These are phyloP conservation scores for Pseudodiploospora longispora DNA, from an alignment of 2,329 filamentous ascomycete genomes.

Conservation along the genomic window DNA sequence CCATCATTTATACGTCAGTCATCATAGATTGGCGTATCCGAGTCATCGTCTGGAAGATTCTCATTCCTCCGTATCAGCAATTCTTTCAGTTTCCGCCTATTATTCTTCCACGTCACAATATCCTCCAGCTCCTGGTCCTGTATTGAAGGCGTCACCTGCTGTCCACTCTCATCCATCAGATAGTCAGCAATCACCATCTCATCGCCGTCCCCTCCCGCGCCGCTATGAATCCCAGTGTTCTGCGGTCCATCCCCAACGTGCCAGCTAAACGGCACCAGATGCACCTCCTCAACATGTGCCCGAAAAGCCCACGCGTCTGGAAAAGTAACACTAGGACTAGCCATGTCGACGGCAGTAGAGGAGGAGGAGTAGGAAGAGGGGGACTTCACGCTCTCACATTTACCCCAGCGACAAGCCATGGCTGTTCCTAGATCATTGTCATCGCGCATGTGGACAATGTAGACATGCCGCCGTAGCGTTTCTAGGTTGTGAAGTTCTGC, in stretches of 20 bases:
- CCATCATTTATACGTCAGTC: too few relatives aligned
- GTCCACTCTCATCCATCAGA: slow-evolving; percentile 42
- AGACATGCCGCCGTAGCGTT: slow-evolving; percentile 47
- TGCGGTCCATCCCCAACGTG: slow-evolving; percentile 51
- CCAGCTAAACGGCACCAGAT: slow-evolving; percentile 48
- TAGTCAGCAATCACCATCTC: slow-evolving; percentile 35
- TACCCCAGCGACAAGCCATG: slow-evolving; percentile 23
- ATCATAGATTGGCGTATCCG: not conserved
- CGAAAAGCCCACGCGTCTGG: slow-evolving; percentile 29
- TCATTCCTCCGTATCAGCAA: slow-evolving; percentile 36
- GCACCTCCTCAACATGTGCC: slow-evolving; percentile 45
- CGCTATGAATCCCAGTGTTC: slow-evolving; percentile 24
- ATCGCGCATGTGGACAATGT: slow-evolving; percentile 36
- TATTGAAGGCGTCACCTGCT: slow-evolving; percentile 52
- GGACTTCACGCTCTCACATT: slow-evolving; percentile 16
- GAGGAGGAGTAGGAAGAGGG: slow-evolving; percentile 1
- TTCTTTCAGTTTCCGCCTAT: slow-evolving; percentile 35
- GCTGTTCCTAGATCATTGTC: not conserved
- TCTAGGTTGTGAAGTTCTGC: slow-evolving; percentile 56
- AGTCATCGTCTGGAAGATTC: slow-evolving; percentile 37
- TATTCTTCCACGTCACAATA: slow-evolving; percentile 34
- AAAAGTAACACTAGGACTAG: slow-evolving; percentile 21
- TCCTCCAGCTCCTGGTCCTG: slow-evolving; percentile 43
- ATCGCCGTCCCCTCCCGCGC: slow-evolving; percentile 12
- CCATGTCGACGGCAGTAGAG: too few relatives aligned